Evolutionary conservation across 208 protist species (phyloP).

Genomic region (Blechomonas ayalai): DNA sequence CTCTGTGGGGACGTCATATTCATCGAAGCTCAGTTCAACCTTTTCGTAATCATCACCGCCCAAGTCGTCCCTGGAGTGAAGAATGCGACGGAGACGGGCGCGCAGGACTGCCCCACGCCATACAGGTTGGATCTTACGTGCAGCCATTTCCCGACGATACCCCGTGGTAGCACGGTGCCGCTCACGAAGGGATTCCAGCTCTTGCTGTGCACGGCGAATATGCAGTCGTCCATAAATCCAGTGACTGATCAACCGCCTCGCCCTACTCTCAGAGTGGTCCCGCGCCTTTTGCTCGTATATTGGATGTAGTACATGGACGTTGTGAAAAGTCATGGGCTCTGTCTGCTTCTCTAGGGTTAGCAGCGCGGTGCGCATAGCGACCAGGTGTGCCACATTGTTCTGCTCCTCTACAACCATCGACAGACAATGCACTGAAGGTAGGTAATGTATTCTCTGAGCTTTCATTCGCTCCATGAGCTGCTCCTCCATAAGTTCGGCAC

Average conservation of each 20-base stretch:
- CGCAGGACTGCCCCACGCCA: slow-evolving; percentile 76
- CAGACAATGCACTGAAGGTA: slow-evolving; percentile 2
- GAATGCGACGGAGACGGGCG: slow-evolving; percentile 46
- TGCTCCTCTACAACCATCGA: slow-evolving; percentile 3
- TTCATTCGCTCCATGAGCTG: background rate
- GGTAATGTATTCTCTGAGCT: background rate
- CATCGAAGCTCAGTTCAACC: slow-evolving; percentile 31
- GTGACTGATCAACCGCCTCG: slow-evolving; percentile 14
- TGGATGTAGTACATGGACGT: slow-evolving; percentile 3
- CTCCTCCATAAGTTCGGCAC: slow-evolving; percentile 9
- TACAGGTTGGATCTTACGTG: slow-evolving; percentile 69
- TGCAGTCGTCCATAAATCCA: slow-evolving; percentile 22
- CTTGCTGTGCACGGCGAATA: slow-evolving; percentile 16
- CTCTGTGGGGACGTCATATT: slow-evolving; percentile 4
- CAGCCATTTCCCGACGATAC: slow-evolving; percentile 37
- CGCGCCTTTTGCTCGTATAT: slow-evolving; percentile 16
- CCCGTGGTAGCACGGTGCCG: slow-evolving; percentile 15
- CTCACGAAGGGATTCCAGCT: slow-evolving; percentile 15
- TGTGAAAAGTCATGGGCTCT: too few species aligned
- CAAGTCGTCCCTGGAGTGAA: slow-evolving; percentile 22
- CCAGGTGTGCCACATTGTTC: background rate
- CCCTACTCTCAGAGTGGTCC: slow-evolving; percentile 10
- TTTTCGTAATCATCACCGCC: slow-evolving; percentile 44
- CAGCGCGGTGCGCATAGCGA: slow-evolving; percentile 1
- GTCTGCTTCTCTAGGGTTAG: background rate